Conservation (phyloP, 768 basidiomycete genomes). For the Boletus pseudo-olivaceus region DNA sequence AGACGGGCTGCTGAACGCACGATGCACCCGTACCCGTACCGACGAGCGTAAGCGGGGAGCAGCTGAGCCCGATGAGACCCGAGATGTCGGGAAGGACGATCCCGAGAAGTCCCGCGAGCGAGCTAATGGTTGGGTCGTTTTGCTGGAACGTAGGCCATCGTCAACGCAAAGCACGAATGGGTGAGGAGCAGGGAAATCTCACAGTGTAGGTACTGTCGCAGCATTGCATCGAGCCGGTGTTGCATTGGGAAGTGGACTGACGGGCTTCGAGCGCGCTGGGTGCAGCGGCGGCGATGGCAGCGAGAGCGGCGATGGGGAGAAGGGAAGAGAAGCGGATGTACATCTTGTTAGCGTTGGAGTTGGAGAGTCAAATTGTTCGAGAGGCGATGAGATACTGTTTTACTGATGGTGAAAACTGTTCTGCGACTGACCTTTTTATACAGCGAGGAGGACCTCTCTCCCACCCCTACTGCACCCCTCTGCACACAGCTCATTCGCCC, state of each 20-base stretch:
- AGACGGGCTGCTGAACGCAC: not conserved
- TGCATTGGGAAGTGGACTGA: not conserved
- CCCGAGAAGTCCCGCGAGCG: not conserved
- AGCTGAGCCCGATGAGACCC: conserved; percentile 4
- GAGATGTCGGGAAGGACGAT: not conserved
- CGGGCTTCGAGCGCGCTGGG: not conserved
- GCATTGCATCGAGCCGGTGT: conserved; percentile 6
- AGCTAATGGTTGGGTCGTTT: not conserved
- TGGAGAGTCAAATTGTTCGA: not conserved
- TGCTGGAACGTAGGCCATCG: not conserved
- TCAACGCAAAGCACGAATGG: not conserved
- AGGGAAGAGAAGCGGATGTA: not conserved
- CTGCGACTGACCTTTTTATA: not conserved
- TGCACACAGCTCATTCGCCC: not conserved
- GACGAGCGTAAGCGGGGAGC: not conserved
- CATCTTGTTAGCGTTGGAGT: not conserved
- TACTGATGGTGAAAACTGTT: not conserved
- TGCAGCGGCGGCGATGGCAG: conserved; percentile 5
- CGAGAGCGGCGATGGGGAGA: conserved; percentile 11
- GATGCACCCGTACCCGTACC: not conserved
- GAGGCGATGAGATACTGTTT: no score
- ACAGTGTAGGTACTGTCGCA: conserved; percentile 3
- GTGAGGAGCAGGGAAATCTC: not conserved
- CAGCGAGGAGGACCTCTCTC: not conserved
- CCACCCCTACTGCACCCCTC: not conserved